phyloP scores from a whole-genome alignment of 768 basidiomycete genomes.

The Mycena indigotica region DNA sequence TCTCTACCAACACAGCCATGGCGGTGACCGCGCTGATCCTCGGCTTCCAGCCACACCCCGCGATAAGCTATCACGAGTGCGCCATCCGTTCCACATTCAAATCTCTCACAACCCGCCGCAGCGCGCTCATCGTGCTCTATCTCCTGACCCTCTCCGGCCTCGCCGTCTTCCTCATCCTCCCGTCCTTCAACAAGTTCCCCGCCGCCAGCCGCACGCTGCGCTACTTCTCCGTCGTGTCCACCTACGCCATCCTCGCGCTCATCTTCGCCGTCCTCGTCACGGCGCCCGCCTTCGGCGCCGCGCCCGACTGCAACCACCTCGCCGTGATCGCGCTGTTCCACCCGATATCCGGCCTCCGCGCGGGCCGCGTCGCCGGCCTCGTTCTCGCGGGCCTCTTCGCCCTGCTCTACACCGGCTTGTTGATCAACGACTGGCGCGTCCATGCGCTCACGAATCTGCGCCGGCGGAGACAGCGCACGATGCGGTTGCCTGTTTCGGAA shows the following conservation, averaged over 20 bases:
- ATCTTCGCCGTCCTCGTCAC: neutral
- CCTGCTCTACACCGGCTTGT: slow-evolving; percentile 12
- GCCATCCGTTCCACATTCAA: neutral
- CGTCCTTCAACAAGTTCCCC: neutral
- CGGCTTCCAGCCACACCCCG: slow-evolving; percentile 17
- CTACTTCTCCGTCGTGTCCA: neutral
- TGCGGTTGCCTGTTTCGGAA: neutral
- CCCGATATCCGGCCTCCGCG: slow-evolving; percentile 17
- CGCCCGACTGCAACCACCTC: neutral
- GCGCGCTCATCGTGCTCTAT: slow-evolving; percentile 24
- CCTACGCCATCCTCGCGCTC: neutral
- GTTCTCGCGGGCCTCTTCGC: slow-evolving; percentile 12
- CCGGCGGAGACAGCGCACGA: neutral
- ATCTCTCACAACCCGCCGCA: neutral
- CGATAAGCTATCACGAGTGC: slow-evolving; percentile 25
- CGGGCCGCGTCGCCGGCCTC: slow-evolving; percentile 18
- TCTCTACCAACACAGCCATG: slow-evolving; percentile 24
- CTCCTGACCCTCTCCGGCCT: neutral
- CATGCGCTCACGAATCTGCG: neutral
- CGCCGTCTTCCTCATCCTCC: neutral
- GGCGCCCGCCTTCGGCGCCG: neutral
- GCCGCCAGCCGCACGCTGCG: neutral
- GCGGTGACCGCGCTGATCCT: slow-evolving; percentile 24
- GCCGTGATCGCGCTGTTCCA: slow-evolving; percentile 20
- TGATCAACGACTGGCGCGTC: slow-evolving; percentile 10